Evolutionary conservation across 1,284 basidiomycete species (phyloP).

Genomic region (Grifola frondosa): DNA sequence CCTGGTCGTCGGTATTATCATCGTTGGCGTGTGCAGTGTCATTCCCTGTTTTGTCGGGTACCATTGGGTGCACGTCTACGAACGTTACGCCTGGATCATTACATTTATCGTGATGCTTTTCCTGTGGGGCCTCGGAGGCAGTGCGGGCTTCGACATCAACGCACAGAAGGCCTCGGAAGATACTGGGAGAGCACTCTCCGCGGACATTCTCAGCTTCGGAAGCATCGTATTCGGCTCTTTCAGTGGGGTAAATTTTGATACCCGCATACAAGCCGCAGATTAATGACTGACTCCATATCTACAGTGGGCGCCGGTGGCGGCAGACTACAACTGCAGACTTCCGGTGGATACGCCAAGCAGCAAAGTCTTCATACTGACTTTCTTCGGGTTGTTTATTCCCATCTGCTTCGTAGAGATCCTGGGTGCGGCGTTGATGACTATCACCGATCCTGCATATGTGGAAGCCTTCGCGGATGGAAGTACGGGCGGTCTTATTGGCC

Average conservation of each 20-base stretch:
- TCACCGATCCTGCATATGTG: slow-evolving; percentile 50
- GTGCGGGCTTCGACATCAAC: slow-evolving; percentile 48
- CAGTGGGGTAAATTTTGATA: slow-evolving; percentile 39
- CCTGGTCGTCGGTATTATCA: slow-evolving; percentile 45
- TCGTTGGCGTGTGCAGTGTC: slow-evolving; percentile 42
- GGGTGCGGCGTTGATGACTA: slow-evolving; percentile 56
- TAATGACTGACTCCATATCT: not conserved
- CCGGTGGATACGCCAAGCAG: slow-evolving; percentile 43
- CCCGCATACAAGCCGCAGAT: not conserved
- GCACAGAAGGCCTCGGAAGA: slow-evolving; percentile 47
- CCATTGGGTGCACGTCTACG: slow-evolving; percentile 55
- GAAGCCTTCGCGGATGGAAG: slow-evolving; percentile 47
- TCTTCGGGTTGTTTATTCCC: slow-evolving; percentile 57
- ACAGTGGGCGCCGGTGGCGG: slow-evolving; percentile 48
- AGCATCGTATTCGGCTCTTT: slow-evolving; percentile 58
- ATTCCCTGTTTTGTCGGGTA: slow-evolving; percentile 54
- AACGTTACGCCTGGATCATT: slow-evolving; percentile 63
- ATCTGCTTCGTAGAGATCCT: slow-evolving; percentile 55
- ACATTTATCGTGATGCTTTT: slow-evolving; percentile 56
- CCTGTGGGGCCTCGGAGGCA: slow-evolving; percentile 52
- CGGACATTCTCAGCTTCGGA: slow-evolving; percentile 55
- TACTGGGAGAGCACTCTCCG: slow-evolving; percentile 42
- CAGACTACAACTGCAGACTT: slow-evolving; percentile 57
- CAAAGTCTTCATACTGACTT: slow-evolving; percentile 55
- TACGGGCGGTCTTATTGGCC: slow-evolving; percentile 47